Evolutionary conservation across 2,329 filamentous ascomycete species (phyloP), one percentile per base, ranked within the genome.

Genomic region (Sclerotinia sclerotiorum): DNA sequence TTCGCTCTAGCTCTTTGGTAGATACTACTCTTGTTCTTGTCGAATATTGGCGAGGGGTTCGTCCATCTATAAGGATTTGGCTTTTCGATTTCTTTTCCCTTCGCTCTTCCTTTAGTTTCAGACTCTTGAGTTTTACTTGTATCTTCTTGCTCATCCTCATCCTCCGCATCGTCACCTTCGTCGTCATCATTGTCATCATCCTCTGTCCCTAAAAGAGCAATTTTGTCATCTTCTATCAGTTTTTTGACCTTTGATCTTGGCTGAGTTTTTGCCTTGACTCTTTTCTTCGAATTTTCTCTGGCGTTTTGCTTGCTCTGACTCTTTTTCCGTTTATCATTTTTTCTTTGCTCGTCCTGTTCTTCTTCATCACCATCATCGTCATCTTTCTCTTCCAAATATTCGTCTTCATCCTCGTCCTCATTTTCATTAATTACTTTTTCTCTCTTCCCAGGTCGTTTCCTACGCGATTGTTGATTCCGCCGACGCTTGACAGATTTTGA

Each of bases 1-100:
- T 42, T 35, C 21, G 46, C 27, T 39, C 46, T 27, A 19, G 55
- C 65, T 61, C 46, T 44, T 27, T 42, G 55, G 17, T 61, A 44
- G 15, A 54, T 67, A 6, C 55, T 67, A 19, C 48, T 62, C 46
- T 65, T 42, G 19, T 29, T 46, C n/a, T 56, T 57, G 4, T 56
- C 35, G n/a, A 56, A 57, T 42, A 35, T 56, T 17, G 52, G 39
- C 3, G 62, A 65, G 19, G 52, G 46, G 24, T 35, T 58, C 35
- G 29, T 60, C 29, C 24, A 60, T 29, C n/a, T n/a, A 29, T 67
- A 52, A 21, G 64, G 44, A 21, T 61, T 67, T 6, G 17, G 10
- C 10, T 44, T 49, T 54, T 62, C 58, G 21, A 32, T 32, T 17
- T 32, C 21, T 49, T 64, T 64, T 29, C n/a, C n/a, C 10, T 39